These are phyloP conservation scores for Musa troglodytarum DNA, from an alignment of 176 grass and related monocot species.

Conservation along the genomic window DNA sequence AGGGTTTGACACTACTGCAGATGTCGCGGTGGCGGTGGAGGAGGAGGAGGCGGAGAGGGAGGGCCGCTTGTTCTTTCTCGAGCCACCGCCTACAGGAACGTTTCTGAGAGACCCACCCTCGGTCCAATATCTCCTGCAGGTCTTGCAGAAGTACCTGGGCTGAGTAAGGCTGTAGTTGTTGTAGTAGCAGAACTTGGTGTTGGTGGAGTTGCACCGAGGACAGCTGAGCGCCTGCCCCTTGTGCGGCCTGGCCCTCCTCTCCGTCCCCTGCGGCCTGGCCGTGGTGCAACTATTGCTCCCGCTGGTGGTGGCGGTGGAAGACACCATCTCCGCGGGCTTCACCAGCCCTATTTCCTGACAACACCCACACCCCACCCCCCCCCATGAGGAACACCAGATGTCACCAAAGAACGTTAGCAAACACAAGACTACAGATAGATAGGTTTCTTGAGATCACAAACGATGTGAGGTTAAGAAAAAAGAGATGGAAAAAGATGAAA, in stretches of 20 bases:
- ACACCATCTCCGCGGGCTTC: not conserved
- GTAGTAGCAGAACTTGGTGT: conserved; percentile 99
- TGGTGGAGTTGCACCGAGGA: conserved; percentile 89
- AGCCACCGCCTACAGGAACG: conserved; percentile 88
- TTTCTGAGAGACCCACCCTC: conserved; percentile 86
- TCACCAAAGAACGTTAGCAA: not conserved
- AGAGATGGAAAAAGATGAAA: not conserved
- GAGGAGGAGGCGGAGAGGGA: conserved; percentile 34
- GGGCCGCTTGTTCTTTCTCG: conserved; percentile 86
- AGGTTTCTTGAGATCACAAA: not conserved
- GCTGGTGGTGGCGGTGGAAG: not conserved
- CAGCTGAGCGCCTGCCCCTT: conserved; percentile 69
- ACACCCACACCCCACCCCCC: not conserved
- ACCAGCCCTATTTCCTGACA: conserved; percentile 1
- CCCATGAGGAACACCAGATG: not conserved
- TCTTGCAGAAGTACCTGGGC: conserved; percentile 98
- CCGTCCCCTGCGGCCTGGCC: not conserved
- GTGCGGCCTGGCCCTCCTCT: not conserved
- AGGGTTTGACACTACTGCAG: not conserved
- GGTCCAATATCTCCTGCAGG: conserved; percentile 92
- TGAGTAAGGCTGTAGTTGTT: conserved; percentile 98
- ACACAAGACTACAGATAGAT: too few relatives aligned
- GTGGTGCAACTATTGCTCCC: not conserved
- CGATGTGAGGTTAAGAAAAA: not conserved
- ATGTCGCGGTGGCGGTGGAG: not conserved